Percentiles rank a stretch among this genome's conserved stretches.
Conservation (phyloP, 2,329 filamentous ascomycete species). For the Phyllosticta citriasiana region DNA sequence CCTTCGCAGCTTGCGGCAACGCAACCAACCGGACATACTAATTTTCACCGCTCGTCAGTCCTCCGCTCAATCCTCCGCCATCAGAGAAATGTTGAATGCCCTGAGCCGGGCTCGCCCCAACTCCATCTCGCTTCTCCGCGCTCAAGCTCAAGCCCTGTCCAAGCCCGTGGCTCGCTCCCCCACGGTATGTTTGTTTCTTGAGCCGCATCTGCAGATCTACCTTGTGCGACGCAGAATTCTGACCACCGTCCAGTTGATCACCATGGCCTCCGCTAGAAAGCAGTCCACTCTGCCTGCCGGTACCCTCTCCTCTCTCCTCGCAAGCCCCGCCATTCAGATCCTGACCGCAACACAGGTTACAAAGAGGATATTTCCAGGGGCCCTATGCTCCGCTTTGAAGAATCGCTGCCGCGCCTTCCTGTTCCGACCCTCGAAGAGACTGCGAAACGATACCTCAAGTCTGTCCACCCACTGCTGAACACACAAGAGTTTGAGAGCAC, state of each 20-base stretch:
- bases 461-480: slow-evolving; percentile 64
- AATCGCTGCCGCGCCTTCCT: slow-evolving; percentile 70
- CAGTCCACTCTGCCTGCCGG: slow-evolving; percentile 38
- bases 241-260: slow-evolving; percentile 17
- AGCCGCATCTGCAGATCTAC: neutral
- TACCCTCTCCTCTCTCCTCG: slow-evolving; percentile 18
- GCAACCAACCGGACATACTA: neutral
- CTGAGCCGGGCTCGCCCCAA: slow-evolving; percentile 26
- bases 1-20: neutral
- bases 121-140: slow-evolving; percentile 26
- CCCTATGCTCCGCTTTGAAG: slow-evolving; percentile 73
- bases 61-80: neutral
- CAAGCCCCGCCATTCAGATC: slow-evolving; percentile 11
- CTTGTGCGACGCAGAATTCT: slow-evolving; percentile 1
- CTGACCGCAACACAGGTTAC: slow-evolving; percentile 48
- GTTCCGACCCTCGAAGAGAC: slow-evolving; percentile 79
- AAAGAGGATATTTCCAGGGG: slow-evolving; percentile 71
- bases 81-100: slow-evolving; percentile 29
- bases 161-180: slow-evolving; percentile 18
- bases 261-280: slow-evolving; percentile 27
- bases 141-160: slow-evolving; percentile 19
- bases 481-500: slow-evolving; percentile 59
- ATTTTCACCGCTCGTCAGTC: neutral
- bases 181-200: slow-evolving; percentile 18
- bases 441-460: slow-evolving; percentile 68